These are phyloP conservation scores for Isabelozyma rhagii DNA, from an alignment of 805 yeast genomes.

Conservation along the genomic window DNA sequence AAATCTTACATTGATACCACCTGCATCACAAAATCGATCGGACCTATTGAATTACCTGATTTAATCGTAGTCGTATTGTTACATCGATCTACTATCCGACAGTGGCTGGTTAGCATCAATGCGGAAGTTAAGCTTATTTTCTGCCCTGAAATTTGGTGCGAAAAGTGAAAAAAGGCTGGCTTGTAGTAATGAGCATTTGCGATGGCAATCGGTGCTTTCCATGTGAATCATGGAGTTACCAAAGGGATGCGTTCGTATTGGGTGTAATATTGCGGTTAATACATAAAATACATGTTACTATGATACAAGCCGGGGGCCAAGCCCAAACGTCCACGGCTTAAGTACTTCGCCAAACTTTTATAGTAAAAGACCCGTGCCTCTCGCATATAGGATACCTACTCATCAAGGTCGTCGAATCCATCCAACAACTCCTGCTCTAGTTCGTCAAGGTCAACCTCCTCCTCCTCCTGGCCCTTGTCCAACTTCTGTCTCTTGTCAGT, in stretches of 20 bases:
- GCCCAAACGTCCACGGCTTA: too few species aligned
- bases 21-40: not conserved
- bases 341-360: too few species aligned
- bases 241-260: not conserved
- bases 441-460: constrained; percentile 37
- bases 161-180: not conserved
- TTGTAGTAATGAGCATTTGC: not conserved
- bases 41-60: not conserved
- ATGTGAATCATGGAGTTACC: not conserved
- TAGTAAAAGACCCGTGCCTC: not conserved
- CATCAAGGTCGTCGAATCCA: constrained; percentile 50
- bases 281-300: not conserved
- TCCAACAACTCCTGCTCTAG: constrained; percentile 50
- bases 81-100: not conserved
- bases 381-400: constrained; percentile 7
- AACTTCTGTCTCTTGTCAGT: not conserved
- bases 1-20: not conserved
- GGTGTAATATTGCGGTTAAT: not conserved
- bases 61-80: too few species aligned
- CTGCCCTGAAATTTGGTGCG: not conserved
- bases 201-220: not conserved
- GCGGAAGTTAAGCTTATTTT: not conserved
- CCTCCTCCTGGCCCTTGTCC: constrained; percentile 6
- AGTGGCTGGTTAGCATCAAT: not conserved
- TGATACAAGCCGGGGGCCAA: not conserved